Evolutionary conservation across 495 filamentous ascomycete genomes (phyloP), one percentile per base, ranked within the genome.

Genomic region (Thermochaetoides thermophila): DNA sequence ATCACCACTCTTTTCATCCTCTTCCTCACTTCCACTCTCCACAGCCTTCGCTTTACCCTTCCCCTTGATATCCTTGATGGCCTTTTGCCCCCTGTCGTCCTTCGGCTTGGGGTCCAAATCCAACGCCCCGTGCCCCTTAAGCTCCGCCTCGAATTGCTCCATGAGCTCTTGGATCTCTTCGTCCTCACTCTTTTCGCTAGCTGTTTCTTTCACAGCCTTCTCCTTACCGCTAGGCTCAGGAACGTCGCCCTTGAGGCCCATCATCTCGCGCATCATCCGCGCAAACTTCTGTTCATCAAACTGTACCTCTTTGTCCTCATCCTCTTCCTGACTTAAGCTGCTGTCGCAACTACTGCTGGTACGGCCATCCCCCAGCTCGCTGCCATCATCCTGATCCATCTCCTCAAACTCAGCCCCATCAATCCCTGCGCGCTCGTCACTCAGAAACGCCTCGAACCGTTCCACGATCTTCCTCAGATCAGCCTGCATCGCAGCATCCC

Each of bases 261-360:
- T 89, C 81, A 93, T 93, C 50, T 92, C 84, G 34, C 76, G 73
- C 84, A 96, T 93, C 76, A 92, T 81, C 30, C 48, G 63, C 12
- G 76, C 61, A 45, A 94, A 93, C 39, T 85, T 79, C 17, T 76
- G 73, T 55, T 94, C 85, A 44, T 94, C 73, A 42, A 91, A 84
- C 21, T 72, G 75, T 2, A 79, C 70, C 32, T 81, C 77, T 39
- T 74, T 76, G 42, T 89, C 81, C 45, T 89, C 77, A 14, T 73
- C 48, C 5, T 57, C 52, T 6, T 60, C 58, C n/a, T n/a, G n/a
- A n/a, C n/a, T n/a, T n/a, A n/a, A n/a, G n/a, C n/a, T n/a, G n/a
- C n/a, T n/a, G n/a, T n/a, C n/a, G n/a, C n/a, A n/a, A n/a, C n/a
- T n/a, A n/a, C n/a, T n/a, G n/a, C n/a, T n/a, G 2, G 50, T 56